Base-by-base conservation (phyloP, 2,329 filamentous ascomycete genomes). In the Fusarium pilosicola region DNA sequence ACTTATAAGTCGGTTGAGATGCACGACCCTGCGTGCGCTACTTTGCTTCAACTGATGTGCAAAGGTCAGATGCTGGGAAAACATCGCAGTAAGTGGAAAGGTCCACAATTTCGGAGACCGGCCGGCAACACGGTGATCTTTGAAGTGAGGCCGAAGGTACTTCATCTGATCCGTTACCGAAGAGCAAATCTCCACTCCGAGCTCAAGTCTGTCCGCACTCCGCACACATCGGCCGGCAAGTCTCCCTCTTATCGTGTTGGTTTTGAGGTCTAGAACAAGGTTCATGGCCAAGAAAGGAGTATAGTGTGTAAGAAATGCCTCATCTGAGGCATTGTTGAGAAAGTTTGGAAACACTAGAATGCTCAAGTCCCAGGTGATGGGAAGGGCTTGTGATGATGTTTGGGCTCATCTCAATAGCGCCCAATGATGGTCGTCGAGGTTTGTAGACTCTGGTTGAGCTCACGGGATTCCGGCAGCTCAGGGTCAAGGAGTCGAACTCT, bases 161-260 rank as follows among this genome's bases (percentile, higher is more conserved):
- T 71, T 66, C 56, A 39, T 66, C 52, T 66, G 71, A 68, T 73
- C 75, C 59, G 73, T 73, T 67, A 71, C 75, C 71, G 71, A 77
- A 36, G 32, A 49, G 18, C 52, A 56, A 26, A 49, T 48, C 61
- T 65, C 71, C 71, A 66, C 74, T 60, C 67, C 65, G 52, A 46
- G 48, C 52, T 57, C 69, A 64, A 59, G 46, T 65, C 42, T 59
- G 39, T 57, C 52, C 49, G 59, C 57, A 41, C 52, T 57, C 52
- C 49, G 59, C 57, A 41, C 49, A 56, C 49, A 52, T 56, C 60
- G 58, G 49, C 65, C 60, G 51, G 62, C 48, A 73, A 57, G 24
- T 66, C 60, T 54, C 48, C 56, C 57, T 49, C 46, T 56, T 58
- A 39, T 36, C 45, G 55, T 68, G 48, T 57, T 28, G 58, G 28